phyloP scores from a whole-genome alignment of 768 basidiomycete species.

The Xerocomus brunneocitrinus region DNA sequence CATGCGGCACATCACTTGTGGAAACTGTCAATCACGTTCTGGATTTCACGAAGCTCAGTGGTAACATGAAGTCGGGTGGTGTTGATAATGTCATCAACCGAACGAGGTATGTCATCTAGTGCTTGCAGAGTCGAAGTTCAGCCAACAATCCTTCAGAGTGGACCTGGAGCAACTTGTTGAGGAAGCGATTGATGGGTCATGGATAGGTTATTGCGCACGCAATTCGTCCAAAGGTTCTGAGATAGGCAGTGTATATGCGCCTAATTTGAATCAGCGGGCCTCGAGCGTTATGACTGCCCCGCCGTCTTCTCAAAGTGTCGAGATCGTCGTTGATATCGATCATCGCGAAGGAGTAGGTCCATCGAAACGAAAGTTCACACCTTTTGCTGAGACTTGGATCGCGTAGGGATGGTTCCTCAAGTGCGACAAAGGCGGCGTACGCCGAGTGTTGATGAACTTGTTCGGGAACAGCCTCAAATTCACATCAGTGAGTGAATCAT shows the following conservation, averaged over 20 bases:
- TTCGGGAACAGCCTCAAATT: slow-evolving; percentile 95
- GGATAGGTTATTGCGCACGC: slow-evolving; percentile 88
- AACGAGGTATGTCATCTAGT: slow-evolving; percentile 45
- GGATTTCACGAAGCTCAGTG: slow-evolving; percentile 93
- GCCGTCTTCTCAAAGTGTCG: slow-evolving; percentile 50
- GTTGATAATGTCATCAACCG: slow-evolving; percentile 71
- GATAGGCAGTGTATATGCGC: slow-evolving; percentile 91
- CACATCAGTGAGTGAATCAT: slow-evolving; percentile 54
- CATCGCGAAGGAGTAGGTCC: slow-evolving; percentile 57
- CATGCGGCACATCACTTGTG: slow-evolving; percentile 91
- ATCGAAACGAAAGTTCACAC: not conserved
- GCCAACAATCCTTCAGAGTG: slow-evolving; percentile 37
- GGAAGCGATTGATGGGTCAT: slow-evolving; percentile 89
- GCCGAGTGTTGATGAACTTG: slow-evolving; percentile 90
- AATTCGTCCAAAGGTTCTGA: slow-evolving; percentile 67
- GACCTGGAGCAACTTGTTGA: slow-evolving; percentile 81
- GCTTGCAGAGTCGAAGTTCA: not conserved
- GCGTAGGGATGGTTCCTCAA: slow-evolving; percentile 77
- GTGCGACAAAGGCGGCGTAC: slow-evolving; percentile 90
- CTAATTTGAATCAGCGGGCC: slow-evolving; percentile 47
- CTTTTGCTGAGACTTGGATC: slow-evolving; percentile 7
- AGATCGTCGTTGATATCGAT: slow-evolving; percentile 86
- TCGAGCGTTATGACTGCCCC: slow-evolving; percentile 37
- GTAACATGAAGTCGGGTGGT: slow-evolving; percentile 73
- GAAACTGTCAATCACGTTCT: slow-evolving; percentile 97